A percentile compares a stretch with the other conserved stretches of the same genome.
phyloP scores from a whole-genome alignment of 441 rosid species.

The Gossypium trilobum region DNA sequence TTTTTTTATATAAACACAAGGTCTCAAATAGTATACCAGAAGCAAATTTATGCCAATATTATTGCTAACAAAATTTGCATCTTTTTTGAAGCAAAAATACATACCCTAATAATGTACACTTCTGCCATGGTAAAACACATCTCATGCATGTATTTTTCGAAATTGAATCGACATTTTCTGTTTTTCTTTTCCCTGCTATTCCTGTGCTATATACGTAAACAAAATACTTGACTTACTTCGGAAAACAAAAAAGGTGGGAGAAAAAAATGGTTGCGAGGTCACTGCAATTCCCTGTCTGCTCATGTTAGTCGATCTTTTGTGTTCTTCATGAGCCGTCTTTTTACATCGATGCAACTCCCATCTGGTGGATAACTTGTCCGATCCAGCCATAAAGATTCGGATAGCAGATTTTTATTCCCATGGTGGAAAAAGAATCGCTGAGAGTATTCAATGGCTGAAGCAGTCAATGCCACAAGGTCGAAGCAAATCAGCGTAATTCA shows the following conservation, averaged over 20 bases:
- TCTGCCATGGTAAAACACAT: conserved; percentile 23
- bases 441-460: conserved; percentile 25
- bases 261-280: conserved; percentile 28
- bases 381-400: conserved; percentile 20
- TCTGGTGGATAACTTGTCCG: conserved; percentile 22
- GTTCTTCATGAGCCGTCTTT: conserved; percentile 27
- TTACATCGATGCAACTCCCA: conserved; percentile 21
- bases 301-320: conserved; percentile 28
- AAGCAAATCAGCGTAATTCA: conserved; percentile 18
- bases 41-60: conserved; percentile 9
- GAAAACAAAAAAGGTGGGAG: neutral
- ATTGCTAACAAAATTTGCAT: conserved; percentile 6
- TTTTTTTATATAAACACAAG: neutral
- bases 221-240: conserved; percentile 24
- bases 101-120: conserved; percentile 53
- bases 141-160: conserved; percentile 26
- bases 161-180: conserved; percentile 21
- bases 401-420: conserved; percentile 24
- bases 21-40: neutral
- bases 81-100: conserved; percentile 21
- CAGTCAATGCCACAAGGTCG: conserved; percentile 19
- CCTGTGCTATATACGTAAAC: conserved; percentile 42
- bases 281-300: conserved; percentile 15
- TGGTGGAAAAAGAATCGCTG: conserved; percentile 35
- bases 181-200: conserved; percentile 14